Base-by-base conservation (phyloP, 179 eudicot genomes). In the Heliamphora pulchella region DNA sequence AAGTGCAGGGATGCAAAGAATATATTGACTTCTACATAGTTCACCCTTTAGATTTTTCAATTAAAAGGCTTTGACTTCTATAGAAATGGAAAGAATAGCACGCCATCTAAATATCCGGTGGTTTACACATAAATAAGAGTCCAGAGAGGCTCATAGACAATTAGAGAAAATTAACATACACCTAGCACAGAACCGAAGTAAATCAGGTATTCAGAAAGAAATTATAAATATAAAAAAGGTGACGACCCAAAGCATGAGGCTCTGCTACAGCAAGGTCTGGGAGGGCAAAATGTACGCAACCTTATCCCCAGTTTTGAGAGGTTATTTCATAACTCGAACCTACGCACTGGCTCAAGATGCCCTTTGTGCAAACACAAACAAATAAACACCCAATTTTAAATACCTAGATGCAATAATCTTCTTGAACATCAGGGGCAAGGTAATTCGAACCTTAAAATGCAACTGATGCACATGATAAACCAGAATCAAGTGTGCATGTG, bases 181-280 rank as follows among this genome's bases (percentile, higher is more conserved):
- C 9, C 51, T 44, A 44, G 20, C 73, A 17, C 44, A 69, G 73
- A 69, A 69, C 22, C 8, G 46, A 69, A 69, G 51, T 20, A 69
- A 44, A 69, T 44, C 22, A 15, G 73, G 73, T 69, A 68, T 69
- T 17, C 73, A 69, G 48, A 68, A 43, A 68, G 51, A 5, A 51
- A 51, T 39, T 69, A 69, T 46, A 44, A 69, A 43, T 43, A 13
- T 4, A 11, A 68, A 17, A 68, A 68, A 14, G 48, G 48, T 43
- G 18, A 46, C 15, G 15, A 11, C 10, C 31, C 31, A 31, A 31
- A 31, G 31, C 31, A 31, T 31, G 31, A 31, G 31, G 31, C 31
- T 31, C 31, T 31, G 31, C 31, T 31, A 31, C 31, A 31, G 31
- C 31, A 31, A 31, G 31, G 31, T 31, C 31, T 31, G 31, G 31